Evolutionary conservation across 2,329 filamentous ascomycete genomes (phyloP).

Genomic region (Aspergillus pseudoterreus): DNA sequence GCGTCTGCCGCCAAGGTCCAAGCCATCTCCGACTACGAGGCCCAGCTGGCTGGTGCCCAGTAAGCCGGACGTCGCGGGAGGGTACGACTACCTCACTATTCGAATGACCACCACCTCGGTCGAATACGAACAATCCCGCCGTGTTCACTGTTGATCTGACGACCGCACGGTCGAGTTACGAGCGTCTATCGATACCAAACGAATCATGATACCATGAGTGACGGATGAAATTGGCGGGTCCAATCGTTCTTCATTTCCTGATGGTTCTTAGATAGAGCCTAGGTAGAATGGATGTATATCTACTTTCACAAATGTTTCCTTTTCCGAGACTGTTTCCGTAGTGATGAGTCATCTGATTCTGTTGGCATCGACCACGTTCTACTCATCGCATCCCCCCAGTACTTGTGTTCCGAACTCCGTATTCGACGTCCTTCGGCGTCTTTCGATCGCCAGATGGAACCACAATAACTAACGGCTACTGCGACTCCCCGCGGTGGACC

Average conservation of each 20-base stretch:
- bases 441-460: not conserved
- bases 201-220: constrained; percentile 29
- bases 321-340: not conserved
- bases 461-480: not conserved
- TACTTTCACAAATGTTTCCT: not conserved
- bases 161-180: not conserved
- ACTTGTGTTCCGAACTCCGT: too few relatives aligned
- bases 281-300: constrained; percentile 7
- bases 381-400: constrained; percentile 2
- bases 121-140: too few relatives aligned
- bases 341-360: constrained; percentile 19
- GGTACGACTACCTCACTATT: not conserved
- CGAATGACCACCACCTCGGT: not conserved
- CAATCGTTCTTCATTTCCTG: constrained; percentile 8
- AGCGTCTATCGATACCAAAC: constrained; percentile 8
- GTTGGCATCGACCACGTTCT: constrained; percentile 34
- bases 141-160: too few relatives aligned
- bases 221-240: constrained; percentile 16
- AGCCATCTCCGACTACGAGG: constrained; percentile 43
- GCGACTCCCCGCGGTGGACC: not conserved
- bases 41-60: constrained; percentile 25
- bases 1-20: constrained; percentile 60
- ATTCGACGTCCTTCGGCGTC: not conserved
- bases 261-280: constrained; percentile 3
- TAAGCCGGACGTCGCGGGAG: not conserved